These are phyloP conservation scores for Cordyceps tenuipes DNA, from an alignment of 2,329 filamentous ascomycete species.

Conservation along the genomic window DNA sequence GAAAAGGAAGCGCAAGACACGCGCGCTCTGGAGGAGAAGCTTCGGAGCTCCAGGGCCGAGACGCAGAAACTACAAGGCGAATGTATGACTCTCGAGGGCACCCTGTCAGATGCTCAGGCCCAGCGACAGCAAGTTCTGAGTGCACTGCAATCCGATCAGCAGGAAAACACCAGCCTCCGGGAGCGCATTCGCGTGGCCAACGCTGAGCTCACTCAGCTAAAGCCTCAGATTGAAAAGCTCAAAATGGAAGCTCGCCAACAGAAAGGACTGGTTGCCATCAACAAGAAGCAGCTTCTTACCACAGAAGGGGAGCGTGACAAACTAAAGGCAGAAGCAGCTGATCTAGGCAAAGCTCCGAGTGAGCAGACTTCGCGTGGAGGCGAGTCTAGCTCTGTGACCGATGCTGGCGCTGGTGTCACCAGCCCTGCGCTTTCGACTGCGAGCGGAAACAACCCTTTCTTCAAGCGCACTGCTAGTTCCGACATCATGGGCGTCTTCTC, in stretches of 20 bases:
- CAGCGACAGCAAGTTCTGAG: slow-evolving; percentile 71
- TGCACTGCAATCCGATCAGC: slow-evolving; percentile 75
- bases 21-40: slow-evolving; percentile 73
- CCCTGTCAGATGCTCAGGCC: slow-evolving; percentile 68
- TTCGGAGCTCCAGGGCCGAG: slow-evolving; percentile 66
- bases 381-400: slow-evolving; percentile 41
- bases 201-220: slow-evolving; percentile 71
- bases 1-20: slow-evolving; percentile 89
- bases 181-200: slow-evolving; percentile 82
- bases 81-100: slow-evolving; percentile 72
- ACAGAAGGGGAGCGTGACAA: slow-evolving; percentile 85
- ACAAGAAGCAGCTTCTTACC: slow-evolving; percentile 92
- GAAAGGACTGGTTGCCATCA: slow-evolving; percentile 93
- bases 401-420: slow-evolving; percentile 40
- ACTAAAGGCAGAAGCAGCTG: slow-evolving; percentile 70
- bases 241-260: slow-evolving; percentile 88
- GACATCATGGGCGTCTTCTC: slow-evolving; percentile 49
- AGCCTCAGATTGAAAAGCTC: slow-evolving; percentile 87
- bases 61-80: slow-evolving; percentile 80
- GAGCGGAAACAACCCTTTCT: slow-evolving; percentile 91
- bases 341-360: slow-evolving; percentile 53
- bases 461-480: slow-evolving; percentile 60
- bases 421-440: slow-evolving; percentile 62
- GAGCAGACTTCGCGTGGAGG: slow-evolving; percentile 49
- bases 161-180: slow-evolving; percentile 78